These are phyloP conservation scores for Cardiosporidium cionae DNA, from an alignment of 169 alveolate species.

Conservation along the genomic window DNA sequence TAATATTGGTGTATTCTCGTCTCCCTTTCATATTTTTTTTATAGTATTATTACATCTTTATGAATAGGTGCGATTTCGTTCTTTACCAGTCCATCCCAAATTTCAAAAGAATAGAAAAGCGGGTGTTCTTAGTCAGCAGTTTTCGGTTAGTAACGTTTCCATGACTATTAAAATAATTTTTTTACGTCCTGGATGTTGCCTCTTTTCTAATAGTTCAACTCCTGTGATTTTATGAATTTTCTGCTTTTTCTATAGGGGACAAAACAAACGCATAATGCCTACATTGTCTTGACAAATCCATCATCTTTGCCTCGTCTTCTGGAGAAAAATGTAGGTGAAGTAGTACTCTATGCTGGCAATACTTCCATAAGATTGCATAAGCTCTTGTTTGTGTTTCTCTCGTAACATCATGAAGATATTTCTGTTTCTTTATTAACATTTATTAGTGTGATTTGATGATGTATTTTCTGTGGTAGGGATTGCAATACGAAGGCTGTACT, in stretches of 20 bases:
- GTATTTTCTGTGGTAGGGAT: no score
- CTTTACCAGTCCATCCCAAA: not conserved
- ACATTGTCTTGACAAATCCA: not conserved
- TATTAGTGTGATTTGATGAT: no score
- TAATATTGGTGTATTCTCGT: not conserved
- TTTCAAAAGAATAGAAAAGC: not conserved
- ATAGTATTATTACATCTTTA: not conserved
- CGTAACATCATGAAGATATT: no score
- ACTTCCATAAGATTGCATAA: no score
- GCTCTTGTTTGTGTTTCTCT: no score
- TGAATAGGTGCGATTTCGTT: not conserved
- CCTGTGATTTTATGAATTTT: not conserved
- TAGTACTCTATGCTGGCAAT: no score
- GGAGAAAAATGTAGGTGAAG: not conserved
- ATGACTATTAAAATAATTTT: no score
- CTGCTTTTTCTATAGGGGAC: not conserved
- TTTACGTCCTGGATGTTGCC: not conserved
- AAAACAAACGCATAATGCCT: not conserved
- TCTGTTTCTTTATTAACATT: no score
- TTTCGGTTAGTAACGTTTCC: no score
- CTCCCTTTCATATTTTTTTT: not conserved
- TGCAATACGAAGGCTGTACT: not conserved
- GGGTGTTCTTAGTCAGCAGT: not conserved
- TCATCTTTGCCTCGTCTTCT: not conserved
- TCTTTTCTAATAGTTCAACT: not conserved